Evolutionary conservation across 768 basidiomycete species (phyloP), one percentile per base, ranked within the genome.

Genomic region (Antrodiella citrinella): DNA sequence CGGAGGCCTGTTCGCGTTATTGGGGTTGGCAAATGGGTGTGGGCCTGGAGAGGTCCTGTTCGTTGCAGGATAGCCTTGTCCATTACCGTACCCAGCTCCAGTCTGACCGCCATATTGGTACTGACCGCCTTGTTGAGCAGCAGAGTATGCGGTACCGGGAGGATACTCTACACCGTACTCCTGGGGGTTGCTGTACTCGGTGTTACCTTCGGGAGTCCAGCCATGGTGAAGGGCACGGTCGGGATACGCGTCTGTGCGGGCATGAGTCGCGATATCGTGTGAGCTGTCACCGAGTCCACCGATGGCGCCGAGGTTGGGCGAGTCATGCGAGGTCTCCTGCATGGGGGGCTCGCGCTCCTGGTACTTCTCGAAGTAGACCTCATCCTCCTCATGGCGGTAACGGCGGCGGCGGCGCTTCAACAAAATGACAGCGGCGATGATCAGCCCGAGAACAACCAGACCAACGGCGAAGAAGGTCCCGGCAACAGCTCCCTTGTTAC

Each of bases 401-500:
- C 62, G 59, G 4, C 55, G 48, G 40, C 59, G 58, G 42, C 66
- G 68, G n/a, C 64, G 64, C 54, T 57, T 64, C 30, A 59, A 55
- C 46, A 66, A 55, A 49, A 68, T 39, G 47, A 58, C 51, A 44
- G 57, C 52, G 24, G 60, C 65, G 19, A 67, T 55, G 45, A 73
- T 23, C 18, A 63, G 54, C 18, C 63, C 67, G 40, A 71, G 11
- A 18, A 53, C 62, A 5, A 72, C 51, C 2, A 78, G 54, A 44
- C 69, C 72, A 47, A 70, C 65, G 50, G 68, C 63, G 38, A 69
- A 65, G 52, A 77, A 78, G 0, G 69, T 70, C 38, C 69, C 72
- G 0, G 71, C 76, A 18, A 76, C 72, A 0, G 73, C 76, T 26
- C 67, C 71, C 46, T 68, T 73, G 54, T 74, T 70, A 43, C 65